Conservation (phyloP, 108 stramenopile species). For the Skeletonema potamos region DNA sequence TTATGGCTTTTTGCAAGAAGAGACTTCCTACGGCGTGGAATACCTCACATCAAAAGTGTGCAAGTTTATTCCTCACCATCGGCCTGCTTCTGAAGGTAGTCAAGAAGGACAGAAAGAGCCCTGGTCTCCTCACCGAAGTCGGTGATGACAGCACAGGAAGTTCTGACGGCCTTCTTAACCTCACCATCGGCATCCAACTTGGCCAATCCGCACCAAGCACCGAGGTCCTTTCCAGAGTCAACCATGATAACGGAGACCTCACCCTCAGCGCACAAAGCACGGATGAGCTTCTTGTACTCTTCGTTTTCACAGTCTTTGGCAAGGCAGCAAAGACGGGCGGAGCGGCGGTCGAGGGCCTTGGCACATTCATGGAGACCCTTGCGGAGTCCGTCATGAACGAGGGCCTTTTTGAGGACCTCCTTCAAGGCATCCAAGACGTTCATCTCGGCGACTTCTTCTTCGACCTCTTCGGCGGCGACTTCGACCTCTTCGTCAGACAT, state of each 20-base stretch:
- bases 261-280: constrained; percentile 97
- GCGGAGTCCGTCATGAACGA: constrained; percentile 96
- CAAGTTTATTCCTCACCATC: constrained; percentile 41
- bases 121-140: constrained; percentile 99
- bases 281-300: constrained; percentile 98
- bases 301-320: constrained; percentile 99
- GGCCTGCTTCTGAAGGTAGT: constrained; percentile 96
- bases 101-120: constrained; percentile 92
- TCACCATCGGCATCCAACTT: constrained; percentile 96
- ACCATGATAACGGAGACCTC: constrained; percentile 98
- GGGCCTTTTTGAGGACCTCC: constrained; percentile 97
- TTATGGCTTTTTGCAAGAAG: constrained; percentile 1
- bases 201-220: constrained; percentile 98
- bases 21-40: constrained; percentile 2
- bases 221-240: constrained; percentile 92
- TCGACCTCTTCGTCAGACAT: constrained; percentile 87
- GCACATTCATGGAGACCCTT: constrained; percentile 99
- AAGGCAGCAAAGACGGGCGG: constrained; percentile 98
- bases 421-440: constrained; percentile 96
- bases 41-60: background rate
- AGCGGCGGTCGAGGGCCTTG: constrained; percentile 96
- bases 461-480: constrained; percentile 68
- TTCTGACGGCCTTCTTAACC: constrained; percentile 97
- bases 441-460: constrained; percentile 92
- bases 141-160: constrained; percentile 96